Conservation (phyloP, 2,329 filamentous ascomycete genomes). For the Trichoderma guizhouense region DNA sequence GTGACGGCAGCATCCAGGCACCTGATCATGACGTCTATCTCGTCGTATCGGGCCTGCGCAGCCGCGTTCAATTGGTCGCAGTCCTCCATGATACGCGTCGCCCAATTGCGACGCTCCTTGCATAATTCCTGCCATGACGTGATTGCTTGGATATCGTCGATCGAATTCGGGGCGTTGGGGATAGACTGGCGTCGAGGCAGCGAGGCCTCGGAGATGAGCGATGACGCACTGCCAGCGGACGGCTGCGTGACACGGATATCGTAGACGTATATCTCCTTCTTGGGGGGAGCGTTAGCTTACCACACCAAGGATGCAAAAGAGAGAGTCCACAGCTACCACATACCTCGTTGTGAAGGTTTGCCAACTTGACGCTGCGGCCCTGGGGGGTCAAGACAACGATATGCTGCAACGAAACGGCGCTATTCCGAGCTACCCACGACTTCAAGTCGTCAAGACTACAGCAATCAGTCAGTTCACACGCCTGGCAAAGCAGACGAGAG, state of each 20-base stretch:
- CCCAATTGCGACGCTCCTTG: slow-evolving; percentile 77
- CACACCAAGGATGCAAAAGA: not conserved
- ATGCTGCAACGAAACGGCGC: slow-evolving; percentile 69
- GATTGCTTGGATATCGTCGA: slow-evolving; percentile 74
- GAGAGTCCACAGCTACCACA: not conserved
- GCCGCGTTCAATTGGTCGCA: slow-evolving; percentile 63
- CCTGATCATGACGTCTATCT: slow-evolving; percentile 73
- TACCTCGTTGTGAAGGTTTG: slow-evolving; percentile 78
- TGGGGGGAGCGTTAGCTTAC: slow-evolving; percentile 6
- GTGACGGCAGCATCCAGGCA: slow-evolving; percentile 81
- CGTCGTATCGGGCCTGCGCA: slow-evolving; percentile 63
- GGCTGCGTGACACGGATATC: slow-evolving; percentile 72
- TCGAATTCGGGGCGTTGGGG: slow-evolving; percentile 74
- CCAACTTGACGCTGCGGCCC: slow-evolving; percentile 78
- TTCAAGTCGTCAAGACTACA: slow-evolving; percentile 78
- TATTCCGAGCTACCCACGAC: slow-evolving; percentile 72
- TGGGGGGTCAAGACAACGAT: slow-evolving; percentile 84
- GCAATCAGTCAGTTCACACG: slow-evolving; percentile 17
- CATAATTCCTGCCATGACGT: slow-evolving; percentile 88
- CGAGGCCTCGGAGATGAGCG: slow-evolving; percentile 47
- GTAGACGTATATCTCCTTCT: slow-evolving; percentile 91
- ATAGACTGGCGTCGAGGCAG: slow-evolving; percentile 54
- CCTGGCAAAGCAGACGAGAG: slow-evolving; percentile 14
- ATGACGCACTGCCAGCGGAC: slow-evolving; percentile 42
- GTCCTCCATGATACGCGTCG: slow-evolving; percentile 64